A percentile compares a stretch with the other conserved stretches of the same genome.
Conservation (phyloP, 2,329 filamentous ascomycete species). For the Fusarium cicatricum region DNA sequence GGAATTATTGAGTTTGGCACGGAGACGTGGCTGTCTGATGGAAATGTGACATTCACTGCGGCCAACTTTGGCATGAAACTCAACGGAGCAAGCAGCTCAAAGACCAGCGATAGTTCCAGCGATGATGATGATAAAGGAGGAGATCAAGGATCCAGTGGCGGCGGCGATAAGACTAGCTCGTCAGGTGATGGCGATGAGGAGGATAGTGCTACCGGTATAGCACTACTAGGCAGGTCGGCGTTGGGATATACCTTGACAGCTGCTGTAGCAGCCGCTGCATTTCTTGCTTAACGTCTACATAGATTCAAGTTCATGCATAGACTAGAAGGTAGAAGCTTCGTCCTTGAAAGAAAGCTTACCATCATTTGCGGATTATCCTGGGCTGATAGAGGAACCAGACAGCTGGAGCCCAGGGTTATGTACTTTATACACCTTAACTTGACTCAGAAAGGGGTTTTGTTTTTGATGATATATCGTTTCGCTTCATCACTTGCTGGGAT, state of each 20-base stretch:
- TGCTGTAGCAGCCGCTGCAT: slow-evolving; percentile 1
- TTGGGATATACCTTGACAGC: slow-evolving; percentile 19
- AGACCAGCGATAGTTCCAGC: not conserved
- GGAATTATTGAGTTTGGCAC: slow-evolving; percentile 38
- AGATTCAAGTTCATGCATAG: no score
- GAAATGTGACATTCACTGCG: slow-evolving; percentile 39
- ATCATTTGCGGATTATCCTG: no score
- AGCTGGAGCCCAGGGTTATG: no score
- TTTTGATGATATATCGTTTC: no score
- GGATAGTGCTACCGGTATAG: slow-evolving; percentile 15
- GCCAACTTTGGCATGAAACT: slow-evolving; percentile 37
- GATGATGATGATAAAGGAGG: not conserved
- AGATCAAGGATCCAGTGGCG: not conserved
- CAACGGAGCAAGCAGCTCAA: not conserved
- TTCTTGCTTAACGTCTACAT: slow-evolving; percentile 7
- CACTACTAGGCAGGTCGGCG: not conserved
- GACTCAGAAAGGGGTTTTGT: no score
- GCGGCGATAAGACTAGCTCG: not conserved
- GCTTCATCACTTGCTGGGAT: no score
- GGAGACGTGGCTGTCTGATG: slow-evolving; percentile 36
- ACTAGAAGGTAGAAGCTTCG: no score
- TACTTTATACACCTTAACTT: no score
- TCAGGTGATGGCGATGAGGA: slow-evolving; percentile 22
- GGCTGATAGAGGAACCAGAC: no score
- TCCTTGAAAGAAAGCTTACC: no score